Percentiles rank a stretch among this genome's conserved stretches.
These are phyloP conservation scores for Primulina huaijiensis DNA, from an alignment of 257 asterid genomes.

Conservation along the genomic window DNA sequence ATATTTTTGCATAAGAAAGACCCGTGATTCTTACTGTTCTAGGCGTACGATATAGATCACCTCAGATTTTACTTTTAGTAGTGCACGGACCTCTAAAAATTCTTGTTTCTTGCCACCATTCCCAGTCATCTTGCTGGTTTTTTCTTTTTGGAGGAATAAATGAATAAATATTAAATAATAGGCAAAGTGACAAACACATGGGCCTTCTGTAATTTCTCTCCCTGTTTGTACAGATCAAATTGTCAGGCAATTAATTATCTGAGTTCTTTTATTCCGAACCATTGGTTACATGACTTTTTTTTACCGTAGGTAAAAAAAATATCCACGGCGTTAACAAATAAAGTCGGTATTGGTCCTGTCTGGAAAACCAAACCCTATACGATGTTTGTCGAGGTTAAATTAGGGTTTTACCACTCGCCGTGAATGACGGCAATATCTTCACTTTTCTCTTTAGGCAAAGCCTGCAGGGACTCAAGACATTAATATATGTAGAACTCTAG, in stretches of 20 bases:
- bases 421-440: no score
- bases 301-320: not conserved
- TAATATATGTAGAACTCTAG: no score
- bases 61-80: slow-evolving; percentile 31
- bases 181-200: not conserved
- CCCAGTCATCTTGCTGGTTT: not conserved
- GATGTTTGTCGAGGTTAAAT: no score
- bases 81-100: slow-evolving; percentile 46
- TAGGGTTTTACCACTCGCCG: no score
- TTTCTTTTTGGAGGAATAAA: no score
- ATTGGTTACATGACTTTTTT: not conserved
- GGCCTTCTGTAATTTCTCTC: not conserved
- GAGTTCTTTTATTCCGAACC: not conserved
- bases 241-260: not conserved
- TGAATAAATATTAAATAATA: no score
- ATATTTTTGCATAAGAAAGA: no score
- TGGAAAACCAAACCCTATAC: not conserved
- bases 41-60: slow-evolving; percentile 41
- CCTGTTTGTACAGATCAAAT: not conserved
- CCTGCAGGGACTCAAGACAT: not conserved
- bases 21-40: slow-evolving; percentile 20
- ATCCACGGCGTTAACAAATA: no score
- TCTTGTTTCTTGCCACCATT: slow-evolving; percentile 27
- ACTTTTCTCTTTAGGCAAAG: no score
- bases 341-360: not conserved